A percentile compares a stretch with the other conserved stretches of the same genome.
These are phyloP conservation scores for Didymella pomorum DNA, from an alignment of 2,329 filamentous ascomycete genomes.

Conservation along the genomic window DNA sequence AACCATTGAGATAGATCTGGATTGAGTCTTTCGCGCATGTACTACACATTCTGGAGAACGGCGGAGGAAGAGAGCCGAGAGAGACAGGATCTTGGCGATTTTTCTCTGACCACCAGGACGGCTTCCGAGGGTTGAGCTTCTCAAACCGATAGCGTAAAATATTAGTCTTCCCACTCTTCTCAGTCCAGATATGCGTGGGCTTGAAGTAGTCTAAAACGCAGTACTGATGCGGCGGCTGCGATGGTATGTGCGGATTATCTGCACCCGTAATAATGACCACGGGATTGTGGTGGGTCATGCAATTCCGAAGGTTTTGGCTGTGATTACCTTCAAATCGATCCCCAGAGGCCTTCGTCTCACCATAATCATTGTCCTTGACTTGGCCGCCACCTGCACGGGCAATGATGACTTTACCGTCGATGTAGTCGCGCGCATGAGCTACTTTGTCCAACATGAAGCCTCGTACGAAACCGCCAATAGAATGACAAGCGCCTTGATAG, in stretches of 20 bases:
- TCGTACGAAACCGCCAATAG: slow-evolving; percentile 57
- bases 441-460: slow-evolving; percentile 68
- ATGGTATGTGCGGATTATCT: slow-evolving; percentile 58
- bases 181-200: slow-evolving; percentile 73
- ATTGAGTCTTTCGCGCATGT: slow-evolving; percentile 44
- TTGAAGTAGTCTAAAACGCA: slow-evolving; percentile 74
- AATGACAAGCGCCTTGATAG: slow-evolving; percentile 68
- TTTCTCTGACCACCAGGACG: slow-evolving; percentile 67
- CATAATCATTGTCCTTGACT: slow-evolving; percentile 54
- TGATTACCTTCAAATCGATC: slow-evolving; percentile 56
- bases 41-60: slow-evolving; percentile 49
- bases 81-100: slow-evolving; percentile 36
- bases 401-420: slow-evolving; percentile 69
- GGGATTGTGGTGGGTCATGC: slow-evolving; percentile 57
- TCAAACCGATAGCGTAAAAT: slow-evolving; percentile 71
- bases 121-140: slow-evolving; percentile 61
- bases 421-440: slow-evolving; percentile 63
- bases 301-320: slow-evolving; percentile 56
- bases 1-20: slow-evolving; percentile 58
- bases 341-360: slow-evolving; percentile 56
- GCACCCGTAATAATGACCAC: slow-evolving; percentile 63
- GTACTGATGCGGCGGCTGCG: slow-evolving; percentile 65
- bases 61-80: slow-evolving; percentile 41
- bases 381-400: slow-evolving; percentile 67
- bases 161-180: slow-evolving; percentile 57